Evolutionary conservation across 345 rosid genomes (phyloP).

Genomic region (Tarenaya hassleriana): DNA sequence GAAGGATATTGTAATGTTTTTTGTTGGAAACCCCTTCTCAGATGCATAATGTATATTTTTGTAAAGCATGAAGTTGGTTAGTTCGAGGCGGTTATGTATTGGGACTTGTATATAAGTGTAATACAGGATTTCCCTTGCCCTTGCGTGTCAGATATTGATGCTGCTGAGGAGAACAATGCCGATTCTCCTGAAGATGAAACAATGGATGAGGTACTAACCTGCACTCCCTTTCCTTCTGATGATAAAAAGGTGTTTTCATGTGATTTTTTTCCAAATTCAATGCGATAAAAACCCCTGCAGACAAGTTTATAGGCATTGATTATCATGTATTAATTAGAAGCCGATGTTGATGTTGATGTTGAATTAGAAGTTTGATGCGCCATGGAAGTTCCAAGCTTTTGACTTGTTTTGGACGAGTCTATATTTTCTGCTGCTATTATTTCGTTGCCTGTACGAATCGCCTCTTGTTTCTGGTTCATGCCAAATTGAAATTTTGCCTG

Average conservation of each 20-base stretch:
- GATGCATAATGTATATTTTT: no score
- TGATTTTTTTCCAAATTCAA: not conserved
- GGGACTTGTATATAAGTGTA: not conserved
- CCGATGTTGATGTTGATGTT: no score
- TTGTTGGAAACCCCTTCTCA: no score
- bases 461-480: constrained; percentile 1
- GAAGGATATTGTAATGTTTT: no score
- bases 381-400: not conserved
- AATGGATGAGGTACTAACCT: constrained; percentile 33
- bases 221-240: constrained; percentile 2
- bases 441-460: not conserved
- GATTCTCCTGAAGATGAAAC: constrained; percentile 31
- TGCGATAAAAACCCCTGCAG: not conserved
- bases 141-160: constrained; percentile 41
- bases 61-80: no score
- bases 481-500: constrained; percentile 3
- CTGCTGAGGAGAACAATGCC: constrained; percentile 31
- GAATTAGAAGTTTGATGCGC: not conserved
- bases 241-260: not conserved
- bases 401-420: constrained; percentile 5
- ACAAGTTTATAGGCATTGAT: not conserved
- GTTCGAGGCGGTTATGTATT: not conserved
- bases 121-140: constrained; percentile 1
- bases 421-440: not conserved
- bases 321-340: not conserved